Base-by-base conservation (phyloP, 106 monocot species). In the Gastrodia elata region DNA sequence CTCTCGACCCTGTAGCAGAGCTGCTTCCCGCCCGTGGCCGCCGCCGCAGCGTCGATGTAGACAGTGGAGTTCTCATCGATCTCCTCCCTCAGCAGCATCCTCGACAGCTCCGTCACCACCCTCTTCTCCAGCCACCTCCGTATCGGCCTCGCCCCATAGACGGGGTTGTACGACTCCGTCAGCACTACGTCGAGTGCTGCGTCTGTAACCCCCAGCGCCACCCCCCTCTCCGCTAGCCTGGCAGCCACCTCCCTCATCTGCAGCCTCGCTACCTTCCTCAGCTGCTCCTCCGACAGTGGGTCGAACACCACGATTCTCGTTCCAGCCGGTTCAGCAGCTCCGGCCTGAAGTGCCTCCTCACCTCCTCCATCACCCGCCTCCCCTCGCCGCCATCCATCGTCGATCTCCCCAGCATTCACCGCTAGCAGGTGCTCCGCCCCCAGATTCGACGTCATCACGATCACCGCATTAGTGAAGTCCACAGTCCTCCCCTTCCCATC, bases 121-220 rank as follows among this genome's bases (percentile, higher is more conserved):
- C 76, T 89, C 73, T 89, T 92, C 83, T 92, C 92, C 38, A 92
- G 80, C 89, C 89, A 92, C 55, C 92, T 82, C 64, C 89, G 78
- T 14, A 92, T 84, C 4, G 89, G 89, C 58, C 92, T 89, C 2
- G 84, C 92, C 37, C 92, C 89, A 73, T 79, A 89, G 3, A 84
- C 89, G 8, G 86, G 86, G 46, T 84, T 84, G 71, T 92, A 89
- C 15, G 89, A 80, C 57, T 92, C 89, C 8, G 82, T 33, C 3
- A 88, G 46, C 0, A 92, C 86, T 34, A 89, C 35, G 39, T 92
- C 86, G 30, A 92, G 28, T 0, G 89, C 92, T 16, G 82, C 78
- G 57, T 92, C 92, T 5, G 89, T 73, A 2, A 92, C 84, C 8
- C 76, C 82, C 32, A 92, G 41, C 28, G 86, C 87, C 24, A 92